Conservation (phyloP, 1,284 basidiomycete genomes). For the Clitocybe nebularis region DNA sequence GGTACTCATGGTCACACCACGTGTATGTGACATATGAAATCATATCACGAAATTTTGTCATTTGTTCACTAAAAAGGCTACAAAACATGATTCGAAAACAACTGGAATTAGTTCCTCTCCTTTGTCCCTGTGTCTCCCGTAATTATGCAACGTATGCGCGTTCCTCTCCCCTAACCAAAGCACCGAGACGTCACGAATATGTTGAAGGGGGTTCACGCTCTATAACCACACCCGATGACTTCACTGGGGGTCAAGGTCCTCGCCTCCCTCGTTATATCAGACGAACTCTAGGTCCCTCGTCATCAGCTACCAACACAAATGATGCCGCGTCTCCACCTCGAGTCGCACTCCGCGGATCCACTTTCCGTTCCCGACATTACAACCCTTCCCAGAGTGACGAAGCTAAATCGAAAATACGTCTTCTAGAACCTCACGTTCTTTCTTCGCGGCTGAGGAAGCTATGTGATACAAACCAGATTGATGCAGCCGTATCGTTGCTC, state of each 20-base stretch:
- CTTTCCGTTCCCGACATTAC: slow-evolving; percentile 34
- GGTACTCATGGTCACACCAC: neutral
- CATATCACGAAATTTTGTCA: neutral
- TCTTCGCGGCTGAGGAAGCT: slow-evolving; percentile 53
- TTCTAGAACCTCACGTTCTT: slow-evolving; percentile 58
- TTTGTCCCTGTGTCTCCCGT: slow-evolving; percentile 8
- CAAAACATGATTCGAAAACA: slow-evolving; percentile 4
- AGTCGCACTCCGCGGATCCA: slow-evolving; percentile 4
- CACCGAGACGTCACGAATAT: too few relatives aligned
- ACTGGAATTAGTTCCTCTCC: slow-evolving; percentile 3
- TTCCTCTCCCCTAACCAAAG: too few relatives aligned
- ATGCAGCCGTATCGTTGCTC: slow-evolving; percentile 58
- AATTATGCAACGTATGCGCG: slow-evolving; percentile 3
- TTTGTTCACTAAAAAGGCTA: neutral
- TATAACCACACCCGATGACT: neutral
- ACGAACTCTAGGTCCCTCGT: slow-evolving; percentile 13
- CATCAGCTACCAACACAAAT: slow-evolving; percentile 4
- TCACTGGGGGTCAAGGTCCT: too few relatives aligned
- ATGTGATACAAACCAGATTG: slow-evolving; percentile 47
- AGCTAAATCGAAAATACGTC: slow-evolving; percentile 25
- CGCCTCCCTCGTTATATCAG: slow-evolving; percentile 29
- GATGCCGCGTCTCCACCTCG: slow-evolving; percentile 11
- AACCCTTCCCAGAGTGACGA: slow-evolving; percentile 24
- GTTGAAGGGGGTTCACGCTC: neutral
- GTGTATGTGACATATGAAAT: neutral